Conservation (phyloP, 306 rosid genomes). For the Biancaea sappan region DNA sequence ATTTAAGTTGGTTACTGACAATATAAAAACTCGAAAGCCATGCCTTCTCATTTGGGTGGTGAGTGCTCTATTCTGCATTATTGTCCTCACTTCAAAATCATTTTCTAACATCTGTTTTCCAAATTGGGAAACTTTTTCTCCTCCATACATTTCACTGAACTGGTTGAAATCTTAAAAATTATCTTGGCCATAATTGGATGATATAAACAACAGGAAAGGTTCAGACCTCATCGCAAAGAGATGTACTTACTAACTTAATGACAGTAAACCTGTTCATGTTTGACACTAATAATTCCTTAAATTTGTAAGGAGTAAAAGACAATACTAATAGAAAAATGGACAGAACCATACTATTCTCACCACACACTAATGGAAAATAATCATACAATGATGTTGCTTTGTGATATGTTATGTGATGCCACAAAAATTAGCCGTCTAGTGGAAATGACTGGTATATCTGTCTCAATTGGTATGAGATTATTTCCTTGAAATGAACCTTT, state of each 20-base stretch:
- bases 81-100: conserved; percentile 9
- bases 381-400: not conserved
- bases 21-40: conserved; percentile 90
- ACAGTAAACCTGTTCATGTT: not conserved
- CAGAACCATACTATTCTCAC: not conserved
- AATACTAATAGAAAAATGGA: conserved; percentile 6
- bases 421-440: not conserved
- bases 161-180: not conserved
- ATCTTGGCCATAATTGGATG: conserved; percentile 1
- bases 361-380: not conserved
- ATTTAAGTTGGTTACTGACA: conserved; percentile 94
- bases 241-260: not conserved
- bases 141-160: conserved; percentile 4
- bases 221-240: not conserved
- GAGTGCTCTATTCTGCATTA: conserved; percentile 43
- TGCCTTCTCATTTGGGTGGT: conserved; percentile 97
- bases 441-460: not conserved
- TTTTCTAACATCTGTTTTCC: conserved; percentile 18
- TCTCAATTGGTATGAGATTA: not conserved
- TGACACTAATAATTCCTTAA: not conserved
- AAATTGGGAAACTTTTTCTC: too few species aligned
- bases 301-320: conserved; percentile 2
- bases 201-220: conserved; percentile 10
- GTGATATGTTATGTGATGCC: conserved; percentile 16
- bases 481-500: not conserved